Base-by-base conservation (phyloP, 768 basidiomycete genomes). In the Pleurotus citrinopileatus region DNA sequence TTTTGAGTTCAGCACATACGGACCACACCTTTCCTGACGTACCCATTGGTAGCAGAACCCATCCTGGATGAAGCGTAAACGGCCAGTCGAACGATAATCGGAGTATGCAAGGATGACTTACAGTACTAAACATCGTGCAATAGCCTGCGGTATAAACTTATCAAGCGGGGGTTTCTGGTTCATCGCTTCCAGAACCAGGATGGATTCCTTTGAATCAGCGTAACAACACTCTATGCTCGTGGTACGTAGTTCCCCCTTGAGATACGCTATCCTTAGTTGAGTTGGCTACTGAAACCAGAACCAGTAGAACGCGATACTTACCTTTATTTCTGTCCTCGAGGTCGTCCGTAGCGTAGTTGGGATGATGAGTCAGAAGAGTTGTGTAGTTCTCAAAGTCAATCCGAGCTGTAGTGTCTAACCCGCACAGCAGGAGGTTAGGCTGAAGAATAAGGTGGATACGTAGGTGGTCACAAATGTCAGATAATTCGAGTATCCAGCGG, bases 401-500 rank as follows among this genome's bases (percentile, higher is more conserved):
- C 20, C 48, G 6, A 7, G 48, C 48, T 34, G 48, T 28, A 5
- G 20, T 36, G 34, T 34, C 34, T 20, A 37, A 36, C 23, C 23
- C 48, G 15, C 48, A 51, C 29, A 36, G 32, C 12, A 28, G 34
- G 12, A 37, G 29, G 17, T 51, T 37, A 8, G 34, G 34, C 23
- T 51, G 48, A 23, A 51, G 48, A 22, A 37, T 19, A 7, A 51
- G 48, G 27, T 23, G 29, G 22, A 51, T 51, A 15, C 15, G 29
- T 5, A 51, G 28, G 12, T 51, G 48, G 19, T 37, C 22, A 17
- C 48, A 51, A n/a, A 51, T 51, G 29, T 51, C 48, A 15, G 48
- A 10, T 36, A 51, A 10, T 22, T 51, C 48, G 48, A 51, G 48
- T 4, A 51, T n/a, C 48, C 48, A 51, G n/a, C 34, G n/a, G 29